phyloP scores from a whole-genome alignment of 2,329 filamentous ascomycete species.

The Alternaria ethzedia region DNA sequence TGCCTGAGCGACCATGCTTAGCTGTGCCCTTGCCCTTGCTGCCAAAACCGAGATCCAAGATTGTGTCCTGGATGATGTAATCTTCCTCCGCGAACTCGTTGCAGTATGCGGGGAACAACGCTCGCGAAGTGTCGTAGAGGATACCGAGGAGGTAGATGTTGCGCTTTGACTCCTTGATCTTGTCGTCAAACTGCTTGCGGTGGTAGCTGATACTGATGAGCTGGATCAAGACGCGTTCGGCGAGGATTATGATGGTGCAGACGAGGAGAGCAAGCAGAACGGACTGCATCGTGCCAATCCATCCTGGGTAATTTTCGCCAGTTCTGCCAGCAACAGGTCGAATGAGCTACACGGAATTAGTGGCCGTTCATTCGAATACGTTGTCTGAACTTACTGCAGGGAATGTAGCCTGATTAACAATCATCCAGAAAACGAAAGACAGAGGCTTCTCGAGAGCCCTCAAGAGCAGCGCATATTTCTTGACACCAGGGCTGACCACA shows the following conservation, averaged over 20 bases:
- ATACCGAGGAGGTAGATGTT: conserved; percentile 81
- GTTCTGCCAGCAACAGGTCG: conserved; percentile 17
- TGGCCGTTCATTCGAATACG: background rate
- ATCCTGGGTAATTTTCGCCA: conserved; percentile 36
- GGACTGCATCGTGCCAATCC: conserved; percentile 65
- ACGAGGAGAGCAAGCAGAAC: conserved; percentile 72
- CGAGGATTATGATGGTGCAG: conserved; percentile 72
- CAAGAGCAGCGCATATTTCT: conserved; percentile 68
- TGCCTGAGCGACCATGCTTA: conserved; percentile 61
- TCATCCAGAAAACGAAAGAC: conserved; percentile 65
- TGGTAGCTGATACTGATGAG: conserved; percentile 86
- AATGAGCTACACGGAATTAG: conserved; percentile 11
- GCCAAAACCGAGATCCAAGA: conserved; percentile 65
- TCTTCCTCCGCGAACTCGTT: conserved; percentile 90
- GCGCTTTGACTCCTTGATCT: conserved; percentile 88
- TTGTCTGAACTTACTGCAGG: conserved; percentile 45
- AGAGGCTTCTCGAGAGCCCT: conserved; percentile 65
- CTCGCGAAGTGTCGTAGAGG: conserved; percentile 87
- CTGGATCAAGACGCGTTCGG: conserved; percentile 80
- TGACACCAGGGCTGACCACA: conserved; percentile 68
- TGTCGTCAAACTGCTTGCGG: conserved; percentile 78
- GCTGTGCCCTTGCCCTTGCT: conserved; percentile 57
- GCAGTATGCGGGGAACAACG: conserved; percentile 91
- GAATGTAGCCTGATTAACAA: conserved; percentile 66
- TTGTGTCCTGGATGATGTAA: conserved; percentile 81